Conservation (phyloP, 1,284 basidiomycete species). For the Papiliotrema fonsecae region DNA sequence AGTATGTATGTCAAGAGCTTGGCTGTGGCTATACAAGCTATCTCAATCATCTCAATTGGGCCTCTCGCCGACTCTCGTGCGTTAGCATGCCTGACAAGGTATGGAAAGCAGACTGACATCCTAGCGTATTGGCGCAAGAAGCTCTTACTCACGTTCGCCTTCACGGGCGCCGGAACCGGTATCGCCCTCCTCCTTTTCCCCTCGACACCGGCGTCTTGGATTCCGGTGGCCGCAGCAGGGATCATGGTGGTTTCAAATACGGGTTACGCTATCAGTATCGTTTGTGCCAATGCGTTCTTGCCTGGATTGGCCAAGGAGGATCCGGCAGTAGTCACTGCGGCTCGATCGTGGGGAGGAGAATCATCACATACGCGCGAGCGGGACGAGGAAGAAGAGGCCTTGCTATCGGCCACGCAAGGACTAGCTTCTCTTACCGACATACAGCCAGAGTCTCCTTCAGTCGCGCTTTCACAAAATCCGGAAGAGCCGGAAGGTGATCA, state of each 20-base stretch:
- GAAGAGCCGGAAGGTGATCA: not conserved
- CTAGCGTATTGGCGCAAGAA: constrained; percentile 72
- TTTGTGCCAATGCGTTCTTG: constrained; percentile 85
- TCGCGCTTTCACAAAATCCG: not conserved
- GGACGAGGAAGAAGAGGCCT: not conserved
- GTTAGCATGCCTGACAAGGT: constrained; percentile 39
- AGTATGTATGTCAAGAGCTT: constrained; percentile 81
- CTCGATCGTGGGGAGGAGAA: not conserved
- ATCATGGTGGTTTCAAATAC: constrained; percentile 72
- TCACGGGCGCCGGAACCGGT: constrained; percentile 62
- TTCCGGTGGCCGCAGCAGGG: constrained; percentile 55
- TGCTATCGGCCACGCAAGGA: not conserved
- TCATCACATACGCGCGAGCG: not conserved
- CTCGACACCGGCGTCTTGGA: constrained; percentile 61
- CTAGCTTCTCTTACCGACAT: constrained; percentile 7
- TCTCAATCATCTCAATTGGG: constrained; percentile 86
- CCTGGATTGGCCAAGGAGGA: constrained; percentile 66
- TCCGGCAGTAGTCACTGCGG: constrained; percentile 53
- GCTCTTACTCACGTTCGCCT: constrained; percentile 68
- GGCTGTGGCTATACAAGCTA: constrained; percentile 77
- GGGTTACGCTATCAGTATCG: constrained; percentile 73
- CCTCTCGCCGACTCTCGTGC: constrained; percentile 78
- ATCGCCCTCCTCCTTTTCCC: constrained; percentile 68
- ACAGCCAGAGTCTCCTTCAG: constrained; percentile 12
- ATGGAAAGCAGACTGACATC: not conserved